Evolutionary conservation across 2,329 filamentous ascomycete species (phyloP).

Genomic region (Aureobasidium musti): DNA sequence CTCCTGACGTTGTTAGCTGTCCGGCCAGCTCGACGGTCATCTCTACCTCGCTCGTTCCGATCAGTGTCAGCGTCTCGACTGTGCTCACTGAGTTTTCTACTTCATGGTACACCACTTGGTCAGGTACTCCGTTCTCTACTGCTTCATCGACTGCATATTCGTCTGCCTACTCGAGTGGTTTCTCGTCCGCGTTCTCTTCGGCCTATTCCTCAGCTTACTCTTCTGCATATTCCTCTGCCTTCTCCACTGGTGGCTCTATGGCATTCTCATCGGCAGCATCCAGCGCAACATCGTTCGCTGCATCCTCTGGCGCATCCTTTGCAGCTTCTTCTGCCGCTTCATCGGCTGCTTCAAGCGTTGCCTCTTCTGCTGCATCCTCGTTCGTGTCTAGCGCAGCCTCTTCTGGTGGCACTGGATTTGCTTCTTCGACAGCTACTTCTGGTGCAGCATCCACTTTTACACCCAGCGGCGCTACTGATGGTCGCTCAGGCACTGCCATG

Average conservation of each 20-base stretch:
- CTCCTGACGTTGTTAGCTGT: conserved; percentile 17
- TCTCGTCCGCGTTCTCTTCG: not conserved
- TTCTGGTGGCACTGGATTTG: conserved; percentile 28
- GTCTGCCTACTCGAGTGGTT: conserved; percentile 10
- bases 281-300: conserved; percentile 16
- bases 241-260: conserved; percentile 38
- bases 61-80: conserved; percentile 18
- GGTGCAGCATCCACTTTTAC: conserved; percentile 31
- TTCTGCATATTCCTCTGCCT: conserved; percentile 8
- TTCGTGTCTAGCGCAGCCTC: conserved; percentile 27
- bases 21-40: conserved; percentile 32
- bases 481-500: conserved; percentile 4
- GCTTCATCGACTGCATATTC: conserved; percentile 1
- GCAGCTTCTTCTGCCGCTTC: conserved; percentile 24
- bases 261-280: conserved; percentile 14
- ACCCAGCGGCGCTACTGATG: not conserved
- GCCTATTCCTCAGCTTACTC: conserved; percentile 25
- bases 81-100: conserved; percentile 11
- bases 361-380: conserved; percentile 26
- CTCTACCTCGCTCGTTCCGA: conserved; percentile 21
- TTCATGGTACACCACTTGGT: conserved; percentile 13
- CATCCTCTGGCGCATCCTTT: conserved; percentile 17
- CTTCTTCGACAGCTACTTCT: conserved; percentile 23
- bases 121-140: conserved; percentile 20
- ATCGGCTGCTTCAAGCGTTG: conserved; percentile 25